Base-by-base conservation (phyloP, 371 early-diverging fungal genomes). In the Actinomortierella ambigua region DNA sequence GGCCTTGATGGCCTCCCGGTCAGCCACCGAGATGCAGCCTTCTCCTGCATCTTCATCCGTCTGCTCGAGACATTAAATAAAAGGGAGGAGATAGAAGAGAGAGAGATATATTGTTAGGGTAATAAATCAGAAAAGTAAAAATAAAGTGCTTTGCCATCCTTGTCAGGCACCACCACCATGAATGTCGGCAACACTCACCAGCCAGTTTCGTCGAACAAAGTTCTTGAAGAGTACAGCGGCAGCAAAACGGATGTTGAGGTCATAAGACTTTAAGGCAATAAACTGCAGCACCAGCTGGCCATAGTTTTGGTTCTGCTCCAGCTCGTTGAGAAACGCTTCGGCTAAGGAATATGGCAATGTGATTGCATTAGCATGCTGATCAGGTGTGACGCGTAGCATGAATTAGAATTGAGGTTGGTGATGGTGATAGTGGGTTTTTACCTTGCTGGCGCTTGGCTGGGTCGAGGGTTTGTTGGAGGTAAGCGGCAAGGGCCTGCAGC, bases 191-290 rank as follows among this genome's bases (percentile, higher is more conserved):
- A 50, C 22, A 53, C 75, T 63, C 84, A 93, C 95, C 69, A 78
- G 77, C 99, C 99, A 99, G 63, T 90, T 76, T 59, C 91, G 86
- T 61, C 92, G 92, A 64, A 97, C 79, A 76, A 88, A 95, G 77
- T 99, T 99, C 77, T 99, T 99, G 78, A 99, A 96, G 65, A 91
- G 90, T 40, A 99, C 75, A 18, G 95, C 87, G 14, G 90, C 93
- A 3, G 96, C 88, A 59, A 95, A 87, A 41, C 95, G 86, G 14
- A 93, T 77, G 39, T 83, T 85, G 27, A 67, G 63, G 57, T 85
- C 84, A n/a, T 76, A 77, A 1, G 70, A 55, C 49, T 81, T 77
- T 69, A 82, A 85, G 49, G 81, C 82, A 55, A 93, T 84, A 18
- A 95, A 71, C 66, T 87, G 81, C 53, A 96, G 69, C 22, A 95